Evolutionary conservation across 768 basidiomycete species (phyloP), one percentile per base, ranked within the genome.

Genomic region (Tulasnella sp.): DNA sequence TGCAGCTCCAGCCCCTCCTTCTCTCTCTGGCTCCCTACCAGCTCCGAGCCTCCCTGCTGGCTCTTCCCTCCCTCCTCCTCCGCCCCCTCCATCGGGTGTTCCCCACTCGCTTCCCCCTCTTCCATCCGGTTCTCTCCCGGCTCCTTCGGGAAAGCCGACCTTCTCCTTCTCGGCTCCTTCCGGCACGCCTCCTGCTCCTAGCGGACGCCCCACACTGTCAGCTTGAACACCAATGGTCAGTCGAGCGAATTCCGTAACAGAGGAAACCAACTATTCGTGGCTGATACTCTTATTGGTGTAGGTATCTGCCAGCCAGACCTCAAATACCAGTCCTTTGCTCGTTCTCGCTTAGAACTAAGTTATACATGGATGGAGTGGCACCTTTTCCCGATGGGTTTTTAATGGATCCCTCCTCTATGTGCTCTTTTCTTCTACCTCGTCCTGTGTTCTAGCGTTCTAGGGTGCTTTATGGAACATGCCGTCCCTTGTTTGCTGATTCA

Each of bases 371-470:
- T 10, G 62, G 62, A 14, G 62, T 68, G 62, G 62, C 62, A 68
- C 62, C 62, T 68, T 68, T 68, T 68, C 62, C 62, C 62, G 36
- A 68, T 36, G 62, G 62, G 62, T 68, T 68, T 68, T 68, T 68
- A 68, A 68, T 68, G 62, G 62, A 68, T 68, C 62, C 62, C 62
- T 36, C 62, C 62, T 68, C 62, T 36, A 16, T 68, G 62, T 36
- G 18, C 36, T 19, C 27, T 27, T 27, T 68, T 27, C 27, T 36
- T 18, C 10, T 68, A 31, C 31, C 5, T 16, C 16, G 34, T 68
- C 10, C 31, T 36, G 62, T 68, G 34, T 68, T 68, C 18, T 68
- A n/a, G 31, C 56, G 12, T 44, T 44, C 16, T 18, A 16, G 44
- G 27, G 31, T 27, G 31, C 16, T n/a, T 4, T 12, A 3, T n/a